phyloP scores from a whole-genome alignment of 129 eudicot species.

The Centrapalus pauciflorus region DNA sequence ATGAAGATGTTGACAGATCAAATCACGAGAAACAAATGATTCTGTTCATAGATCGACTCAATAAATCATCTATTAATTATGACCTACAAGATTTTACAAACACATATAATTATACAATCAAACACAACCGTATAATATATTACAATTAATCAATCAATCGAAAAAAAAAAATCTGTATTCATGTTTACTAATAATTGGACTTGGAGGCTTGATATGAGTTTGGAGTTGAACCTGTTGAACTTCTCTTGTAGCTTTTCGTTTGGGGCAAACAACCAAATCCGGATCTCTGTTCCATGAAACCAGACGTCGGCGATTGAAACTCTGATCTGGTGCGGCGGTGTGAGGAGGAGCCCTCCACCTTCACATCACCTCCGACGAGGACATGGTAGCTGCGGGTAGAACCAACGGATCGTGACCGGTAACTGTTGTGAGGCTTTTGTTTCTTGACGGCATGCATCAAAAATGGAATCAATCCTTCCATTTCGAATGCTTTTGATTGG shows the following conservation, averaged over 20 bases:
- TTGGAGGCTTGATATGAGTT: conserved; percentile 16
- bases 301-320: conserved; percentile 17
- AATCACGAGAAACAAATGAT: background rate
- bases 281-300: conserved; percentile 12
- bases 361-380: conserved; percentile 30
- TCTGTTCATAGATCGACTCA: conserved; percentile 10
- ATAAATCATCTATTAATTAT: conserved; percentile 3
- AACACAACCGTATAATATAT: background rate
- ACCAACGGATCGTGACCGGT: conserved; percentile 41
- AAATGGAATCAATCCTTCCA: conserved; percentile 58
- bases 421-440: conserved; percentile 36
- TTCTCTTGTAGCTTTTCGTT: conserved; percentile 13
- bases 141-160: background rate
- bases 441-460: conserved; percentile 45
- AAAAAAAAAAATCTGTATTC: background rate
- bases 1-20: background rate
- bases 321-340: conserved; percentile 46
- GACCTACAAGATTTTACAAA: background rate
- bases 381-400: conserved; percentile 49
- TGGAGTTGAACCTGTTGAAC: conserved; percentile 21
- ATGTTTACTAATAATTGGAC: background rate
- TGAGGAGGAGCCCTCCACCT: conserved; percentile 32
- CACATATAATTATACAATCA: conserved; percentile 16
- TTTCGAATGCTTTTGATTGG: background rate
- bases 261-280: conserved; percentile 26